Conservation (phyloP, 331 rosid species). For the Phaseolus coccineus region DNA sequence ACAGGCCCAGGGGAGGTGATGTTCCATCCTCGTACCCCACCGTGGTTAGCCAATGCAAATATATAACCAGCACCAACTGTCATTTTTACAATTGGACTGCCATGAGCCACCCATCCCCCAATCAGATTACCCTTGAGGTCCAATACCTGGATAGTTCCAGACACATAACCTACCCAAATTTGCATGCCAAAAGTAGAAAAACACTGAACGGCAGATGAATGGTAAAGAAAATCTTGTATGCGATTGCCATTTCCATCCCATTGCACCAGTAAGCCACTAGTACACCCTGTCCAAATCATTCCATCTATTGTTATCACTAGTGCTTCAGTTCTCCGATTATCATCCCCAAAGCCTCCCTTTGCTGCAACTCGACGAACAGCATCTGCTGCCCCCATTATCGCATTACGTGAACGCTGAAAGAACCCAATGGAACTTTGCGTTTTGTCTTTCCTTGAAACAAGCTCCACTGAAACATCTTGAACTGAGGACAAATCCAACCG, state of each 20-base stretch:
- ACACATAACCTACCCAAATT: constrained; percentile 91
- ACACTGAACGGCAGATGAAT: constrained; percentile 82
- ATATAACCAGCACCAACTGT: constrained; percentile 76
- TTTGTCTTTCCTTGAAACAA: constrained; percentile 75
- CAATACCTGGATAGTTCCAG: constrained; percentile 82
- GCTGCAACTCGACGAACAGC: constrained; percentile 97
- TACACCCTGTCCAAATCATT: constrained; percentile 91
- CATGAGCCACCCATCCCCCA: constrained; percentile 90
- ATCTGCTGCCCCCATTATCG: constrained; percentile 97
- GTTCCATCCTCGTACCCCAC: constrained; percentile 96
- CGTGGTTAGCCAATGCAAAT: constrained; percentile 87
- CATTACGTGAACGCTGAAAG: constrained; percentile 97
- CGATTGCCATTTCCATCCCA: constrained; percentile 97
- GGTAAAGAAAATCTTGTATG: constrained; percentile 76
- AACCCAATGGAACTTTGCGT: constrained; percentile 84
- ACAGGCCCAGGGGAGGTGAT: constrained; percentile 87
- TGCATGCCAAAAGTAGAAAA: constrained; percentile 80
- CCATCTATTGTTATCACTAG: constrained; percentile 76
- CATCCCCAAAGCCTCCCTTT: constrained; percentile 93
- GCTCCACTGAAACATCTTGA: constrained; percentile 75
- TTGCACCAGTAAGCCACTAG: constrained; percentile 89
- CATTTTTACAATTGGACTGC: constrained; percentile 76
- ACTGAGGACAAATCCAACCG: constrained; percentile 66
- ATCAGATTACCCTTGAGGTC: constrained; percentile 84
- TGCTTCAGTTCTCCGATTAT: constrained; percentile 90